phyloP scores from a whole-genome alignment of 2,329 filamentous ascomycete genomes.

The Ceratocystiopsis brevicomis region DNA sequence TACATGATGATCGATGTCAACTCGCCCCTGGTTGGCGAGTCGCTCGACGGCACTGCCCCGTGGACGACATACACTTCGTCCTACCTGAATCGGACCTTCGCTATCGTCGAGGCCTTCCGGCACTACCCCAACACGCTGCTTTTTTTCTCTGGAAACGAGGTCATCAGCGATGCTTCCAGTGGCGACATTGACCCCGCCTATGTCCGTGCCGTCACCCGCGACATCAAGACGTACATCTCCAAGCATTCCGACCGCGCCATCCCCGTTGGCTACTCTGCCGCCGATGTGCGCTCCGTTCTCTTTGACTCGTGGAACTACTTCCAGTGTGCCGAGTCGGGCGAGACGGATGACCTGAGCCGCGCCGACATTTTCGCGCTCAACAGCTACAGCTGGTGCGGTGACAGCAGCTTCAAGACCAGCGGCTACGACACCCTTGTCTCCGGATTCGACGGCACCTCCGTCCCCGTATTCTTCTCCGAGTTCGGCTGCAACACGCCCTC shows the following conservation, averaged over 20 bases:
- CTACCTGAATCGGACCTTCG: conserved; percentile 49
- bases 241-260: conserved; percentile 48
- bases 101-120: conserved; percentile 47
- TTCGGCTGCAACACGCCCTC: conserved; percentile 56
- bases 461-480: conserved; percentile 70
- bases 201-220: conserved; percentile 54
- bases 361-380: conserved; percentile 65
- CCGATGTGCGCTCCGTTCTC: conserved; percentile 55
- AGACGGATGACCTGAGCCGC: conserved; percentile 39
- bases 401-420: conserved; percentile 33
- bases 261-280: conserved; percentile 64
- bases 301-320: conserved; percentile 61
- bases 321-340: conserved; percentile 40
- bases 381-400: conserved; percentile 47
- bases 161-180: conserved; percentile 47
- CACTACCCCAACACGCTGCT: conserved; percentile 47
- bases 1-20: conserved; percentile 54
- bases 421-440: conserved; percentile 38
- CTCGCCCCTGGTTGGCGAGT: conserved; percentile 40
- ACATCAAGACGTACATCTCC: conserved; percentile 66
- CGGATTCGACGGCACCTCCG: conserved; percentile 44
- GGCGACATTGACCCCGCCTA: conserved; percentile 48
- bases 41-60: conserved; percentile 33
- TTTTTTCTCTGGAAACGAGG: conserved; percentile 66
- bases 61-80: conserved; percentile 35